These are phyloP conservation scores for Lablab purpureus DNA, from an alignment of 306 rosid genomes.

Conservation along the genomic window DNA sequence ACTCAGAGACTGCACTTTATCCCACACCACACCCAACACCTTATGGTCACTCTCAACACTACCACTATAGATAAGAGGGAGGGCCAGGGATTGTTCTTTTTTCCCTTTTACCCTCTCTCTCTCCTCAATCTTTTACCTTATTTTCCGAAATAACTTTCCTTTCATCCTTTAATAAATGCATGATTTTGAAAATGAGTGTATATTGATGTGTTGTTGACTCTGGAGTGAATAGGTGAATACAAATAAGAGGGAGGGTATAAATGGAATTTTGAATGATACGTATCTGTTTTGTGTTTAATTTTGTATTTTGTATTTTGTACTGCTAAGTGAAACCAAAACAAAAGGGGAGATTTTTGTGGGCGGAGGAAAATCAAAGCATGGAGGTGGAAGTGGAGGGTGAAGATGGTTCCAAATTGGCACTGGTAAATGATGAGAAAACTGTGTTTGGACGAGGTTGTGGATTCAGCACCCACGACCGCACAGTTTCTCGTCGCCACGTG, in stretches of 20 bases:
- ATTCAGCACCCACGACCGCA: constrained; percentile 57
- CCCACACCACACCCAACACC: not conserved
- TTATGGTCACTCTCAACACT: not conserved
- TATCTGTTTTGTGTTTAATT: not conserved
- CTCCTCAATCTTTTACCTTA: not conserved
- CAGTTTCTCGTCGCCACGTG: constrained; percentile 77
- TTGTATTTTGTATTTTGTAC: too few species aligned
- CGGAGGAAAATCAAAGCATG: constrained; percentile 39
- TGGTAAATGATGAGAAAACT: constrained; percentile 24
- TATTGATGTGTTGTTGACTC: too few species aligned
- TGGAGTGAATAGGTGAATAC: too few species aligned
- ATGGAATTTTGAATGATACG: not conserved
- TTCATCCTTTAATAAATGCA: too few species aligned
- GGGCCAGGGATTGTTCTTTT: not conserved
- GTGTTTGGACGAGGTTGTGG: constrained; percentile 75
- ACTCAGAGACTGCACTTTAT: not conserved
- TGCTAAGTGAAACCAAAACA: not conserved
- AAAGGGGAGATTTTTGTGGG: not conserved
- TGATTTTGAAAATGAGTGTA: too few species aligned
- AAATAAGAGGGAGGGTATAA: not conserved
- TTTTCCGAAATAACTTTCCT: too few species aligned
- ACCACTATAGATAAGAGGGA: not conserved
- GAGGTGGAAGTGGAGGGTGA: constrained; percentile 64
- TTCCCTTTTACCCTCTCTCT: not conserved
- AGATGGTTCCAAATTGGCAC: constrained; percentile 55